Conservation (phyloP, 2,329 filamentous ascomycete species). For the Fusarium armeniacum region DNA sequence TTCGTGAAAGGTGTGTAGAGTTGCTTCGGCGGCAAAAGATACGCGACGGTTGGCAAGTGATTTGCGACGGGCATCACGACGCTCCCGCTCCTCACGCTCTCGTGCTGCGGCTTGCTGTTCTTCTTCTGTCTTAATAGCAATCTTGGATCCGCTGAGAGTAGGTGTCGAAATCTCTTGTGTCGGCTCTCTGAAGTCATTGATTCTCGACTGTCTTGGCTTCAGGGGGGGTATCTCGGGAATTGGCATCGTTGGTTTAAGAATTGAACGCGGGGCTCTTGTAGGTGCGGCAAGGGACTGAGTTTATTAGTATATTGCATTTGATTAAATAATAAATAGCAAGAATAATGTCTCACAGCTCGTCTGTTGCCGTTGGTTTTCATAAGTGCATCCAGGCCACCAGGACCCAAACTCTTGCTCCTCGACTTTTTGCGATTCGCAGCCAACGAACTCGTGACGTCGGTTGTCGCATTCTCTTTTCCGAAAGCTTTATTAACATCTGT, state of each 20-base stretch:
- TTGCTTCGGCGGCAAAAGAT: constrained; percentile 97
- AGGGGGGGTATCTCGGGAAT: constrained; percentile 76
- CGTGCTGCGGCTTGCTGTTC: constrained; percentile 77
- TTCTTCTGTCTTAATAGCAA: constrained; percentile 77
- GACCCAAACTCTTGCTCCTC: constrained; percentile 95
- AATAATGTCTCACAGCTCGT: constrained; percentile 73
- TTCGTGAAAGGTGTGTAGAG: constrained; percentile 96
- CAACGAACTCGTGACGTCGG: constrained; percentile 71
- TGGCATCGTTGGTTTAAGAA: constrained; percentile 84
- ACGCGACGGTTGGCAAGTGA: constrained; percentile 93
- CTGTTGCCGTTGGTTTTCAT: constrained; percentile 82
- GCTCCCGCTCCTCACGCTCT: constrained; percentile 78
- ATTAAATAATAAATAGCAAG: constrained; percentile 1
- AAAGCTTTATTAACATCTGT: constrained; percentile 65
- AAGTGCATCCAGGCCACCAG: constrained; percentile 87
- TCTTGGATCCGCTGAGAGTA: constrained; percentile 62
- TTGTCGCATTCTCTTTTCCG: constrained; percentile 84
- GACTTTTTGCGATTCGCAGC: constrained; percentile 75
- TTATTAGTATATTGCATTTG: constrained; percentile 34
- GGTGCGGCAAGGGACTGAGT: constrained; percentile 69
- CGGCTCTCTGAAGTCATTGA: constrained; percentile 39
- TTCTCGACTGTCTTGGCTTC: constrained; percentile 58
- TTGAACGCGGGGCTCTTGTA: constrained; percentile 72
- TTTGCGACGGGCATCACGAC: constrained; percentile 90
- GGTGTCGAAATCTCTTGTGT: constrained; percentile 23